Conservation (phyloP, 176 grass and related monocot genomes). For the Triticum monococcum region DNA sequence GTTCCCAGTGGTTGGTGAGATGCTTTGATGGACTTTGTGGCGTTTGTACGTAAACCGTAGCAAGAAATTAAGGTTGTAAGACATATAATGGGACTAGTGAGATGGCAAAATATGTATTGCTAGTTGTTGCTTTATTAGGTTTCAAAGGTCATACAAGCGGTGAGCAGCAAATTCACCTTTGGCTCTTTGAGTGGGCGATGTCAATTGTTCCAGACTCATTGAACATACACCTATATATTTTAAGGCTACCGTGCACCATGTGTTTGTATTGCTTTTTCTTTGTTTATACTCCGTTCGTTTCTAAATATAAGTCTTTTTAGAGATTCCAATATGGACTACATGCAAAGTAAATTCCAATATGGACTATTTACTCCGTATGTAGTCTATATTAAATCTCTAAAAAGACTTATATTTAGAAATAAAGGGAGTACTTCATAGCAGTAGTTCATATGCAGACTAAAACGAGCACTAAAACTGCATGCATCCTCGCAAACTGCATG, state of each 20-base stretch:
- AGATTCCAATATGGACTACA: too few relatives aligned
- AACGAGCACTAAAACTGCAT: not conserved
- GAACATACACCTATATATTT: not conserved
- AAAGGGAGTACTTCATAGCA: not conserved
- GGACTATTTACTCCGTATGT: too few relatives aligned
- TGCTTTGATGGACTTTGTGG: not conserved
- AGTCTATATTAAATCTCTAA: too few relatives aligned
- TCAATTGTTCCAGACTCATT: not conserved
- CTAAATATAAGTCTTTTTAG: too few relatives aligned
- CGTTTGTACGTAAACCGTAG: not conserved
- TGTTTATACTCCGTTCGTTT: not conserved
- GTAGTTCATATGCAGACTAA: not conserved
- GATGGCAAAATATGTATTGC: not conserved
- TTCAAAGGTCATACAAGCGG: not conserved
- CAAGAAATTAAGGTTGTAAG: not conserved
- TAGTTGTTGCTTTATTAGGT: not conserved
- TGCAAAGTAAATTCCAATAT: too few relatives aligned
- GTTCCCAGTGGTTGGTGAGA: slow-evolving; percentile 23
- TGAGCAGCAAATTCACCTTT: not conserved
- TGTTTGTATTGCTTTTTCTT: not conserved
- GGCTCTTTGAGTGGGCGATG: not conserved
- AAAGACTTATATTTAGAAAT: too few relatives aligned
- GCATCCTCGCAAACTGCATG: not conserved
- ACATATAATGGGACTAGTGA: not conserved
- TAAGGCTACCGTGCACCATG: not conserved